Conservation (phyloP, 495 filamentous ascomycete genomes). For the Cryomyces antarcticus region DNA sequence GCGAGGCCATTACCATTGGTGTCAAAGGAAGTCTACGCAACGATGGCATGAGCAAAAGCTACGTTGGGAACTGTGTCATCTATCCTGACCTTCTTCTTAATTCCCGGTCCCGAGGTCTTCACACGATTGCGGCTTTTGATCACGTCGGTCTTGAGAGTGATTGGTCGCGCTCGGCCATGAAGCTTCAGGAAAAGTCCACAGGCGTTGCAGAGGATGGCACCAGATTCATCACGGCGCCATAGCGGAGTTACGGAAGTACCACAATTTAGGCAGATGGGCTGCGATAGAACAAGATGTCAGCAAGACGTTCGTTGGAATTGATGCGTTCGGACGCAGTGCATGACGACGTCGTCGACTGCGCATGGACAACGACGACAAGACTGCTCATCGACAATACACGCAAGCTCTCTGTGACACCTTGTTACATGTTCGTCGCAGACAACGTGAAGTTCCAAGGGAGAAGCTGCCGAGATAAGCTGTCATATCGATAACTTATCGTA, state of each 20-base stretch:
- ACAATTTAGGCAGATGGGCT: conserved; percentile 98
- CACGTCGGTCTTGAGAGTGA: conserved; percentile 94
- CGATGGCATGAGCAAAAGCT: not conserved
- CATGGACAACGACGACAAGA: not conserved
- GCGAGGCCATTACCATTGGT: conserved; percentile 29
- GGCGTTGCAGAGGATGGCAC: conserved; percentile 96
- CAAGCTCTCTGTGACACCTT: no score
- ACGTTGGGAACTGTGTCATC: not conserved
- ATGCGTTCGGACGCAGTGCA: no score
- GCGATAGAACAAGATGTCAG: conserved; percentile 4
- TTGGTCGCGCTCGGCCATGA: conserved; percentile 78
- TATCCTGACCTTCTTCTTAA: conserved; percentile 67
- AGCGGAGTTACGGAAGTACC: conserved; percentile 85
- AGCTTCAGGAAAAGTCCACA: conserved; percentile 95
- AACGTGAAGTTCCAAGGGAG: no score
- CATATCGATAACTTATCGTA: no score
- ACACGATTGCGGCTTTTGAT: conserved; percentile 99
- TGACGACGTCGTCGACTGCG: no score
- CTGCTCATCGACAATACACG: not conserved
- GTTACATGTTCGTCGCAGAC: no score
- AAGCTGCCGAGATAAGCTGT: no score
- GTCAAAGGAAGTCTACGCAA: conserved; percentile 31
- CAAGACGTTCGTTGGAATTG: no score
- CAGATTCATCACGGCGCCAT: conserved; percentile 91
- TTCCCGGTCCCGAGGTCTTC: conserved; percentile 68